A percentile compares a stretch with the other conserved stretches of the same genome.
phyloP scores from a whole-genome alignment of 2,329 filamentous ascomycete species.

The Cercospora sp. region DNA sequence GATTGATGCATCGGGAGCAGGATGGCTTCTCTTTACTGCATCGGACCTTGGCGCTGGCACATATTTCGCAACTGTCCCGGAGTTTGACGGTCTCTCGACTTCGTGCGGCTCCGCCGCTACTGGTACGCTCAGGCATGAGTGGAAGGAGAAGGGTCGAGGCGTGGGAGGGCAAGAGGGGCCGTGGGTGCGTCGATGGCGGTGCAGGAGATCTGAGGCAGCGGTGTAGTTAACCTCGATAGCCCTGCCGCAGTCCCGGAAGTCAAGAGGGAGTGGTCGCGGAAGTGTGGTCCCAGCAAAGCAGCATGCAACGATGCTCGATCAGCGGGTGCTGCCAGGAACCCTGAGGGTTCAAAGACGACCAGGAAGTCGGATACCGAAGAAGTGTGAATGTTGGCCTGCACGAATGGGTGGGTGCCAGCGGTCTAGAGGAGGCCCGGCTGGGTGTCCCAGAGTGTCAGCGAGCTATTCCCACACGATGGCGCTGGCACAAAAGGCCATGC shows the following conservation, averaged over 20 bases:
- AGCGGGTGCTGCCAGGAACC: background rate
- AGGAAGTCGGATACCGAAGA: constrained; percentile 6
- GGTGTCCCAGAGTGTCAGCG: background rate
- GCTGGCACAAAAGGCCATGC: background rate
- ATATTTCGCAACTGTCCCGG: constrained; percentile 12
- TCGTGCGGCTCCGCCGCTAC: background rate
- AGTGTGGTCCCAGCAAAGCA: background rate
- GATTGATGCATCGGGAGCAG: constrained; percentile 8
- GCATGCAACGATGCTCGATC: background rate
- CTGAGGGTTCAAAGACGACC: background rate
- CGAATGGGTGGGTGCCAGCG: background rate
- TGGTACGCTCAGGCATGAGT: constrained; percentile 6
- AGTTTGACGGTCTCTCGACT: constrained; percentile 10
- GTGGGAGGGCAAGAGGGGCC: background rate
- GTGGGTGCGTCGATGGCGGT: background rate
- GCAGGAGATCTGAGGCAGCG: background rate
- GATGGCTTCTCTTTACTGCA: constrained; percentile 14
- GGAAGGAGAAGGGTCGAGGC: background rate
- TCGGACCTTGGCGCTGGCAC: constrained; percentile 11
- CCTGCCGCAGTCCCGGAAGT: background rate
- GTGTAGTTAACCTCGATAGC: background rate
- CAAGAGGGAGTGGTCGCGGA: background rate
- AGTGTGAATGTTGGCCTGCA: background rate
- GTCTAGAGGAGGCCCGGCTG: background rate
- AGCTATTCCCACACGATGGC: background rate